A percentile compares a stretch with the other conserved stretches of the same genome.
Evolutionary conservation across 225 moss, liverwort and hornwort species (phyloP).

Genomic region (Bryum argenteum): DNA sequence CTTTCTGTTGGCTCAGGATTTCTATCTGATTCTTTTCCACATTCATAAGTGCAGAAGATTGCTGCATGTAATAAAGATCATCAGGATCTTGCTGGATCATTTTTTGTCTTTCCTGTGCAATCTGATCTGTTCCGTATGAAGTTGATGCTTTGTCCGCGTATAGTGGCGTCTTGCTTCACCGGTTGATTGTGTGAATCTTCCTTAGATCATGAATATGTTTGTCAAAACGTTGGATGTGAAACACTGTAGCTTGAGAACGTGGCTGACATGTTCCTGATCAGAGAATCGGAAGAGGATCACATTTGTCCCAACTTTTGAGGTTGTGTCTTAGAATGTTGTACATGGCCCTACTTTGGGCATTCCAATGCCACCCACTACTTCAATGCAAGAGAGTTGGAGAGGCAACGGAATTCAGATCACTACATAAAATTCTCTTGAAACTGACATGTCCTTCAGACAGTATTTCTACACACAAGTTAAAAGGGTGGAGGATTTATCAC

Average conservation of each 20-base stretch:
- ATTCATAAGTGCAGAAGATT: slow-evolving; percentile 5
- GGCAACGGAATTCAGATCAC: background rate
- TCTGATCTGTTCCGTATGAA: background rate
- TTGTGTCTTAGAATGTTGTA: background rate
- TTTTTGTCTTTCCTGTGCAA: background rate
- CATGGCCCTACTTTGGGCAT: background rate
- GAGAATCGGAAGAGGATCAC: background rate
- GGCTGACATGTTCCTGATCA: background rate
- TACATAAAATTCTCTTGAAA: background rate
- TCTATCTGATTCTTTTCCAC: slow-evolving; percentile 4
- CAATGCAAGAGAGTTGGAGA: background rate
- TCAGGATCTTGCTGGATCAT: background rate
- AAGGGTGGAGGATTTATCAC: too few species aligned
- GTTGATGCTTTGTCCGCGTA: background rate
- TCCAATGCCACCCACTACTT: background rate
- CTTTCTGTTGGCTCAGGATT: slow-evolving; percentile 4
- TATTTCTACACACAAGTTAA: too few species aligned
- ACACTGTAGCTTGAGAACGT: background rate
- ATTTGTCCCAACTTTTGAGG: background rate
- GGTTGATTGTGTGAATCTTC: background rate
- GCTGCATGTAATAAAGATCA: slow-evolving; percentile 5
- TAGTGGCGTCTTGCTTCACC: background rate
- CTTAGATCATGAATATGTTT: background rate
- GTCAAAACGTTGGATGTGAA: background rate
- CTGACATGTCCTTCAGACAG: background rate